phyloP scores from a whole-genome alignment of 768 basidiomycete genomes.

The Pisolithus orientalis region DNA sequence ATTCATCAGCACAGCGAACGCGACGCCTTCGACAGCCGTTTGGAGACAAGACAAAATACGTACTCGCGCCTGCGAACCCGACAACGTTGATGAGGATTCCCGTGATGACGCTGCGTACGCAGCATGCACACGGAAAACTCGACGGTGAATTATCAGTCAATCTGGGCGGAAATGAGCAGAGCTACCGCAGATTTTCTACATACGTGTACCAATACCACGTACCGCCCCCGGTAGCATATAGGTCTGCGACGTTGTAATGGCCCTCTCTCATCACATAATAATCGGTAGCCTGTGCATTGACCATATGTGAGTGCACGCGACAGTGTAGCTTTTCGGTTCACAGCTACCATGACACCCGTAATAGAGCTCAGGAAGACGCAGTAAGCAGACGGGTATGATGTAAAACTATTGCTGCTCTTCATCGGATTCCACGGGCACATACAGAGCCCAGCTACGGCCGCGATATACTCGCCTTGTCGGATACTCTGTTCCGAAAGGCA shows the following conservation, averaged over 20 bases:
- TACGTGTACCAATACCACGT: slow-evolving; percentile 75
- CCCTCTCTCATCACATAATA: slow-evolving; percentile 72
- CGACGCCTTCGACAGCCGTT: not conserved
- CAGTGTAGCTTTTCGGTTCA: not conserved
- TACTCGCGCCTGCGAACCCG: slow-evolving; percentile 73
- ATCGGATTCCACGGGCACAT: slow-evolving; percentile 77
- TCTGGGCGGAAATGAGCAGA: slow-evolving; percentile 5
- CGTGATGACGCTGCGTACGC: slow-evolving; percentile 58
- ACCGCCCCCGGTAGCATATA: slow-evolving; percentile 52
- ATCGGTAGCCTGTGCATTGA: slow-evolving; percentile 52
- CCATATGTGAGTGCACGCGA: not conserved
- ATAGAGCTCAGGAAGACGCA: slow-evolving; percentile 79
- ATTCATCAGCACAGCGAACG: not conserved
- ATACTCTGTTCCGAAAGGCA: slow-evolving; percentile 48
- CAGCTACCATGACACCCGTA: slow-evolving; percentile 67
- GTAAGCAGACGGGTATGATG: slow-evolving; percentile 77
- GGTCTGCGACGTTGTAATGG: slow-evolving; percentile 63
- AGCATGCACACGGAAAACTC: slow-evolving; percentile 20
- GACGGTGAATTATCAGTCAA: not conserved
- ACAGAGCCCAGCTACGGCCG: slow-evolving; percentile 68
- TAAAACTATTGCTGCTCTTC: slow-evolving; percentile 68
- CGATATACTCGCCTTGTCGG: slow-evolving; percentile 77
- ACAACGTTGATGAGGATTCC: slow-evolving; percentile 81
- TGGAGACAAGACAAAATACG: slow-evolving; percentile 15
- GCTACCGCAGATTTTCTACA: slow-evolving; percentile 65